Evolutionary conservation across 306 rosid genomes (phyloP).

Genomic region (Sindora glabra): DNA sequence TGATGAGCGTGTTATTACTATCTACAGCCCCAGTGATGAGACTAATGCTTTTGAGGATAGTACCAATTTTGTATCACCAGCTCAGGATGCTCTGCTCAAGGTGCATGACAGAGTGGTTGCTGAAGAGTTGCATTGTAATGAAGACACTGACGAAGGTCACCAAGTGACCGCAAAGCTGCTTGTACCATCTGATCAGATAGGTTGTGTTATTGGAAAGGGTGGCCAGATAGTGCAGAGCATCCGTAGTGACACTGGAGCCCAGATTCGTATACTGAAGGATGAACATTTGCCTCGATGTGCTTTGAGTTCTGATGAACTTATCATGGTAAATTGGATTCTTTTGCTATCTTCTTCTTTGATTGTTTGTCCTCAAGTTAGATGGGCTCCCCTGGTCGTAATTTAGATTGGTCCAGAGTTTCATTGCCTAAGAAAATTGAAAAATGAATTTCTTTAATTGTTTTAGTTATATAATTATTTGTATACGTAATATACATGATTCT

Average conservation of each 20-base stretch:
- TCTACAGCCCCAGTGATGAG: conserved; percentile 71
- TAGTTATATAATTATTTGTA: no score
- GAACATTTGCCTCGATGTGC: conserved; percentile 83
- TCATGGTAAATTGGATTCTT: conserved; percentile 50
- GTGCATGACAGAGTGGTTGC: conserved; percentile 88
- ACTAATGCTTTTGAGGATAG: conserved; percentile 59
- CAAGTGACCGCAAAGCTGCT: conserved; percentile 79
- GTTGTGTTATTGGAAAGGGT: conserved; percentile 91
- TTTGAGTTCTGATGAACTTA: conserved; percentile 83
- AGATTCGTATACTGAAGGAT: conserved; percentile 87
- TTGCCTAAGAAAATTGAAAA: no score
- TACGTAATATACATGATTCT: no score
- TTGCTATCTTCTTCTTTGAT: not conserved
- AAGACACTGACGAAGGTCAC: conserved; percentile 49
- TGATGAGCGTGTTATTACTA: conserved; percentile 79
- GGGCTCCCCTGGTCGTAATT: no score
- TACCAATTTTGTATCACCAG: conserved; percentile 53
- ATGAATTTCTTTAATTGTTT: no score
- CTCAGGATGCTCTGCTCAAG: conserved; percentile 85
- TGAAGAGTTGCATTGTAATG: conserved; percentile 70
- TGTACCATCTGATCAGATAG: conserved; percentile 96
- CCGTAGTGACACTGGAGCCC: conserved; percentile 88
- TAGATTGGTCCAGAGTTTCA: no score
- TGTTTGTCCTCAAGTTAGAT: not conserved
- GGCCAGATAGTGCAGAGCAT: conserved; percentile 84